Evolutionary conservation across 257 asterid species (phyloP), one percentile per base, ranked within the genome.

Genomic region (Schizonepeta tenuifolia): DNA sequence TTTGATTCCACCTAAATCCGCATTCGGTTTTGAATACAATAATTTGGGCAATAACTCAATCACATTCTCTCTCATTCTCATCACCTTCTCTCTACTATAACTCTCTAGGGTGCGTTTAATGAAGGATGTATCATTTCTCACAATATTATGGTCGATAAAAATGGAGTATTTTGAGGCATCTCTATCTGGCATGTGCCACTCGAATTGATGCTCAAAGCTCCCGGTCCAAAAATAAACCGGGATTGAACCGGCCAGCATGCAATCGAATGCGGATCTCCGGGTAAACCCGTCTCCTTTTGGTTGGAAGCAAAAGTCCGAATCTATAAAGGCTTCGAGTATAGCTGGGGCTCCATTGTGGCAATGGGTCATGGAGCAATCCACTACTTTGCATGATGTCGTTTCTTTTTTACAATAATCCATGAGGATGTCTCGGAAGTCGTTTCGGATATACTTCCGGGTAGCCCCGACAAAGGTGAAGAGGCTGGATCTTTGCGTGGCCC

Each of bases 221-320:
- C 81, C 80, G 8, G 38, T 71, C 89, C 89, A 86, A 14, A 88
- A 84, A 70, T 44, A 88, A 0, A 88, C 88, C 24, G 95, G 95
- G 1, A 88, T 88, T 0, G 88, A 69, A 17, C 95, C 95, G 7
- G 89, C 88, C 51, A 86, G 35, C 89, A 88, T 79, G 62, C 91
- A 88, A 56, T 88, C 95, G 59, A 72, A 86, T 1, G 82, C 71
- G 13, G 95, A 86, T 38, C 91, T 75, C 31, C 95, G 75, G 12
- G 95, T 88, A 2, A 33, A 81, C 22, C 91, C 89, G 46, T 88
- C 95, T 5, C 95, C 95, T 64, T 81, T 84, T 0, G 91, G 95
- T 69, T 88, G 95, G 4, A 88, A 56, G 33, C 95, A 88, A 38
- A 88, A 88, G 47, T 81, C 86, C 7, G 95, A 86, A 14, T 76